Base-by-base conservation (phyloP, 2,329 filamentous ascomycete species). In the Trichoderma sp. region DNA sequence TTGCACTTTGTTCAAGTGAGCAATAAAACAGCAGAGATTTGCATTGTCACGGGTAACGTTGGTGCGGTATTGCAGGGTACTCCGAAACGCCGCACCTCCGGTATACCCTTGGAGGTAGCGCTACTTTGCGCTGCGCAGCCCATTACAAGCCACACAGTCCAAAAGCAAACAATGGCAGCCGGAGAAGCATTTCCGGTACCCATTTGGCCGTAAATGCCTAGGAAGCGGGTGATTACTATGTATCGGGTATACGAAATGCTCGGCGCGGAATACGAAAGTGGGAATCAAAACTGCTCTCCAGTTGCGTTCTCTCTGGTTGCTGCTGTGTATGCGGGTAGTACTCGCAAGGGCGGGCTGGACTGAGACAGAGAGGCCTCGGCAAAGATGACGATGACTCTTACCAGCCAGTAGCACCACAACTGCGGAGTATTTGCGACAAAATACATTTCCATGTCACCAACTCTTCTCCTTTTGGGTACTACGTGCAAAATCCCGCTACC, bases 361-460 rank as follows among this genome's bases (percentile, higher is more conserved):
- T 64, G 69, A 62, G 69, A 64, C 59, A 64, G 8, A 64, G 8
- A 31, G 56, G 59, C 59, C 69, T 72, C 69, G 59, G 69, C 59
- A 64, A 72, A 64, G 11, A 56, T 56, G 50, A 24, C n/a, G 38
- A 72, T 72, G 69, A 72, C 69, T 72, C 69, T 72, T 72, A 72
- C 33, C 27, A 11, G 27, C 29, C 27, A 24, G 21, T 24, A 27
- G 27, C 16, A 60, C 50, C 33, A 71, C n/a, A 29, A 29, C 33
- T 60, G 66, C 50, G 50, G 66, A 56, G 31, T 56, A 56, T 56
- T 56, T 24, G 50, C 50, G 21, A 56, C n/a, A 24, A 12, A 56
- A 11, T 24, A 56, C 66, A 45, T n/a, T 29, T 12, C 33, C 67
- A 59, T 69, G 45, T 69, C 66, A 29, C 31, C 38, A 66, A 41